Conservation (phyloP, 495 filamentous ascomycete species). For the Aspergillus homomorphus region DNA sequence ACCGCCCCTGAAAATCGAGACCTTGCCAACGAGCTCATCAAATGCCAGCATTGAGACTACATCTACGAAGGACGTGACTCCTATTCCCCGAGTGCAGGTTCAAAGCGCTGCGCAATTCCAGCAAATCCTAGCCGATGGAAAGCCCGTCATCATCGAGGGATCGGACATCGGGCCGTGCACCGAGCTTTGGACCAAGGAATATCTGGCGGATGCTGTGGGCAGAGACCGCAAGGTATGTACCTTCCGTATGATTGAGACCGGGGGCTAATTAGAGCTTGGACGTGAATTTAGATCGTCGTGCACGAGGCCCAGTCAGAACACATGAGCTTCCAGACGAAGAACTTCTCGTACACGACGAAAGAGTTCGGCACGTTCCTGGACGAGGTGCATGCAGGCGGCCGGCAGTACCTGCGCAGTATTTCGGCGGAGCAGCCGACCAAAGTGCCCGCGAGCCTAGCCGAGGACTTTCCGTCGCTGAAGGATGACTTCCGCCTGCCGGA, state of each 20-base stretch:
- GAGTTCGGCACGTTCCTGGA: conserved; percentile 66
- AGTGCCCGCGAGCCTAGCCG: conserved; percentile 60
- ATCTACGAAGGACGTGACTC: conserved; percentile 6
- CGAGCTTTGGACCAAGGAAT: conserved; percentile 63
- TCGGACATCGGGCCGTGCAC: conserved; percentile 66
- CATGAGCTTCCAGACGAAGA: conserved; percentile 81
- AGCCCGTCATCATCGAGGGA: conserved; percentile 63
- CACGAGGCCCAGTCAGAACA: conserved; percentile 60
- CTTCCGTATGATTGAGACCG: background rate
- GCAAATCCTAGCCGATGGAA: conserved; percentile 52
- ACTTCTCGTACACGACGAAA: conserved; percentile 73
- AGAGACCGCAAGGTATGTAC: conserved; percentile 56
- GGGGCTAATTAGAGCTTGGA: conserved; percentile 17
- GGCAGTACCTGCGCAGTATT: conserved; percentile 73
- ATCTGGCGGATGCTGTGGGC: conserved; percentile 64
- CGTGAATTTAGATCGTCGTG: conserved; percentile 56
- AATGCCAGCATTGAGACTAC: conserved; percentile 5
- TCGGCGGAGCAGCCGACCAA: conserved; percentile 64
- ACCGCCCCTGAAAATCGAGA: conserved; percentile 10
- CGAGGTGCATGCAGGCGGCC: conserved; percentile 56
- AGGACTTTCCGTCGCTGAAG: conserved; percentile 68
- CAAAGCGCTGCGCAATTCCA: conserved; percentile 54
- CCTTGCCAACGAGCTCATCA: conserved; percentile 1
- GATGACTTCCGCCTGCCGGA: conserved; percentile 69
- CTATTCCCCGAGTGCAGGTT: conserved; percentile 51